Evolutionary conservation across 2,329 filamentous ascomycete genomes (phyloP).

Genomic region (Calonectria fujianensis): DNA sequence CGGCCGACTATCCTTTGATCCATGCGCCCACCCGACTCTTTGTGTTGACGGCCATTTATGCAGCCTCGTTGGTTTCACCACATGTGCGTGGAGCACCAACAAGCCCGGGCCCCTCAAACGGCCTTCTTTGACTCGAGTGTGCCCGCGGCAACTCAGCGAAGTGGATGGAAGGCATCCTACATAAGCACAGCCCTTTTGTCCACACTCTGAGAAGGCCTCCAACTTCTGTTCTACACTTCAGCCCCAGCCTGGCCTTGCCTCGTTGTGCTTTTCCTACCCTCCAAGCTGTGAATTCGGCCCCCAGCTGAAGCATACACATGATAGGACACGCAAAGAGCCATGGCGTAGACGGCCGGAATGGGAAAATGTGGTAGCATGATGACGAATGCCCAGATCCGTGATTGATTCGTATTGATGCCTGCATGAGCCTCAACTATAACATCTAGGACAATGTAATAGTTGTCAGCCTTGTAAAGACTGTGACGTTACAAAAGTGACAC

Average conservation of each 20-base stretch:
- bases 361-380: not conserved
- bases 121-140: not conserved
- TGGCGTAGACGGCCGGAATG: not conserved
- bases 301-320: slow-evolving; percentile 2
- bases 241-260: slow-evolving; percentile 5
- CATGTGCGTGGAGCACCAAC: not conserved
- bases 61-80: slow-evolving; percentile 16
- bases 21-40: slow-evolving; percentile 13
- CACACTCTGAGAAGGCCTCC: not conserved
- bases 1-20: slow-evolving; percentile 4
- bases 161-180: not conserved
- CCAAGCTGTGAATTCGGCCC: not conserved
- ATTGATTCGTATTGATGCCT: not conserved
- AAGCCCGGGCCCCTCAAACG: not conserved
- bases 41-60: not conserved
- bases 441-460: not conserved
- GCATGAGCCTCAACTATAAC: not conserved
- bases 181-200: not conserved
- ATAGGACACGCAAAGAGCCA: not conserved
- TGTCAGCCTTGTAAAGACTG: not conserved
- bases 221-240: not conserved
- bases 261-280: not conserved
- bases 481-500: not conserved
- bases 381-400: not conserved
- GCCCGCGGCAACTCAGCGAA: not conserved